Base-by-base conservation (phyloP, 192 early-diverging fungal genomes). In the Mycoemilia scoparia region DNA sequence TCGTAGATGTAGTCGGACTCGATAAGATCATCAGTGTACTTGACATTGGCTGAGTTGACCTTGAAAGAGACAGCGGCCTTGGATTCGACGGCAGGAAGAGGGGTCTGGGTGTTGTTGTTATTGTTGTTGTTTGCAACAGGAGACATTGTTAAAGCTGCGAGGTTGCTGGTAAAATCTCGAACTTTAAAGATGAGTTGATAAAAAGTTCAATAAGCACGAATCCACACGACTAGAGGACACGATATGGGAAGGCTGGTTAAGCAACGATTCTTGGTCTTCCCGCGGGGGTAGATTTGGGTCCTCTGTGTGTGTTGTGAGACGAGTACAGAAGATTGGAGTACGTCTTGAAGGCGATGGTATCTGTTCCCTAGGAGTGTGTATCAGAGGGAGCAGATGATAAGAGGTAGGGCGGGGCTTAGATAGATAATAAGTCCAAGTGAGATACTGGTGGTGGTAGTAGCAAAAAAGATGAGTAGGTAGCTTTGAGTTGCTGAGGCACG, bases 41-140 rank as follows among this genome's bases (percentile, higher is more conserved):
- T 58, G 28, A 96, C 92, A 56, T 91, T 76, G 38, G 82, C 74
- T 53, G 87, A 76, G 36, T 79, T 63, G 35, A 96, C 91, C 59
- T 70, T 74, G 75, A 89, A 91, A 27, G 71, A 57, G 38, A 60
- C 60, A 32, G 53, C 38, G 37, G 60, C 57, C 29, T 66, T 54
- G 20, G 32, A 31, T 0, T 44, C 18, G 16, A 28, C 36, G 32
- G 36, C 7, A 24, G 40, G 15, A 27, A 62, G 45, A 23, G 47
- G 22, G 28, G 49, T 39, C 42, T 39, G 46, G 38, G 48, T 13
- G 28, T 34, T 39, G 45, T 37, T 36, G 14, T 46, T 17, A 13
- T 27, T 29, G 27, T 46, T 19, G 34, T 46, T 39, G 54, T 49
- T 46, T 39, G 39, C 50, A 39, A 51, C 32, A 17, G 49, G 43